These are phyloP conservation scores for Chalciporus sp. DNA, from an alignment of 1,284 basidiomycete species.

Conservation along the genomic window DNA sequence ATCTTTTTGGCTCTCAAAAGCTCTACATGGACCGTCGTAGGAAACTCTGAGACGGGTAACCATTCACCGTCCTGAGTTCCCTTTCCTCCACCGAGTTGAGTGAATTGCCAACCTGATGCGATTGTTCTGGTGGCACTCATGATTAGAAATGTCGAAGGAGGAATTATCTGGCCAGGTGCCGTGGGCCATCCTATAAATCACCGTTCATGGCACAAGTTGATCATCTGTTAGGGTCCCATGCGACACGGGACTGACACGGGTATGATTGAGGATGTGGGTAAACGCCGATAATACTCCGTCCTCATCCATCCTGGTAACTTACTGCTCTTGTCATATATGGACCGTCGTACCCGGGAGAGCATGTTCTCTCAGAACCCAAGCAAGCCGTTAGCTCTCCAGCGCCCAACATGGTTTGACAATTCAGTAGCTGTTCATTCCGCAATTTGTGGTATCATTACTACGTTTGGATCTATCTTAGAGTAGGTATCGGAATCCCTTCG, in stretches of 20 bases:
- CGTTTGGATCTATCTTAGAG: conserved; percentile 21
- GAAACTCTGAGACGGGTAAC: conserved; percentile 63
- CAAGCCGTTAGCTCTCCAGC: neutral
- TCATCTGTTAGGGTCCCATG: neutral
- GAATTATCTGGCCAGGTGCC: neutral
- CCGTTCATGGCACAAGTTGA: neutral
- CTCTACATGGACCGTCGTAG: conserved; percentile 86
- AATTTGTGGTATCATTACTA: neutral
- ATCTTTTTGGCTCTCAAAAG: conserved; percentile 71
- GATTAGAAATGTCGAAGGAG: conserved; percentile 1
- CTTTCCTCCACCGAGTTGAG: conserved; percentile 63
- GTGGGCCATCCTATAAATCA: conserved; percentile 6
- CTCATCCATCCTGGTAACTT: neutral
- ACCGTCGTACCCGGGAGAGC: neutral
- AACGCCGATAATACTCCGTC: neutral
- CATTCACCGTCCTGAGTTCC: conserved; percentile 67
- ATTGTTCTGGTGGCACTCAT: conserved; percentile 33
- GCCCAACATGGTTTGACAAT: too few species aligned
- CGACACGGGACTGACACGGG: neutral
- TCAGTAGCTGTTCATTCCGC: neutral
- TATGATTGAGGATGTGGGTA: neutral
- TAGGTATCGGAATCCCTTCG: conserved; percentile 54
- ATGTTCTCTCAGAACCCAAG: neutral
- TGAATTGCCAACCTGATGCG: conserved; percentile 62
- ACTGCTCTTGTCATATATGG: neutral